Evolutionary conservation across 306 rosid genomes (phyloP), one percentile per base, ranked within the genome.

Genomic region (Senna tora): DNA sequence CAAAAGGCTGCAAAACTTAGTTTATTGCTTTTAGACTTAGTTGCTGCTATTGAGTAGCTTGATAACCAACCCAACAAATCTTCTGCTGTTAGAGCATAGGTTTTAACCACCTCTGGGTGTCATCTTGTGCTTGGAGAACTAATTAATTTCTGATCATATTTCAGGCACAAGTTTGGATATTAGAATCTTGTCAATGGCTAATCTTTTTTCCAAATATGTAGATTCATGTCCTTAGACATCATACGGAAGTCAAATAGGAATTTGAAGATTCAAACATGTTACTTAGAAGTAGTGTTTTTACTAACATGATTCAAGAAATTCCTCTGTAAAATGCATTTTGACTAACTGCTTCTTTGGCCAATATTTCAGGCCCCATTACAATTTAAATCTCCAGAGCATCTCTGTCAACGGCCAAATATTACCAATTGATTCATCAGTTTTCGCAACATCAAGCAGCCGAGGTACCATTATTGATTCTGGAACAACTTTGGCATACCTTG

Each of bases 381-480:
- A 91, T 77, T 76, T 95, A 82, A 81, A 89, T 83, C 86, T 95
- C 68, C 90, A 82, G 84, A 95, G 99, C 88, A 95, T 95, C 75
- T 78, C 96, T 73, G 96, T 95, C 67, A 91, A 85, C 0, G 96
- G 96, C 57, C 96, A 83, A 77, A 11, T 42, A 5, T 73, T 95
- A 46, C 45, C 87, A 30, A 84, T 95, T 47, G 85, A 83, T 73
- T 79, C 96, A 25, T 17, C 91, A 5, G 93, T 91, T 65, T 95
- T 95, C 70, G 73, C 90, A 71, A 92, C 97, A 70, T 86, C 99
- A 73, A 89, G 45, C 83, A 85, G 67, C 78, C 71, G 83, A 77
- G 99, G 99, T 62, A 92, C 99, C 75, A 91, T 95, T 55, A 57
- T 95, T 75, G 99, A 95, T 76, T 91, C 99, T 13, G 99, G 99